These are phyloP conservation scores for Mucor piriformis DNA, from an alignment of 371 early-diverging fungal species.

Conservation along the genomic window DNA sequence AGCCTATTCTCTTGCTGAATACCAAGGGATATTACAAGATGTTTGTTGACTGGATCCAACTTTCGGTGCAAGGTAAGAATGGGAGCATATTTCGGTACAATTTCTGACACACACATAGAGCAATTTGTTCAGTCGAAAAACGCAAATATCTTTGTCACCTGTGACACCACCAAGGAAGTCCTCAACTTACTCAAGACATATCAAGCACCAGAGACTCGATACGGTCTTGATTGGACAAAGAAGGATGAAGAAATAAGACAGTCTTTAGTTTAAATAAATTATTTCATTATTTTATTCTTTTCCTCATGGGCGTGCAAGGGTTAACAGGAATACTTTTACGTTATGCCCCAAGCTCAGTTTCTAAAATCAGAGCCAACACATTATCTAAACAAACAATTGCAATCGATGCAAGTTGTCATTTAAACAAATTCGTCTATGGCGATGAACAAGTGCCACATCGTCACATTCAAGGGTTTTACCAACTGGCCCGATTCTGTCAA, in stretches of 20 bases:
- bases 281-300: neutral
- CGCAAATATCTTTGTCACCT: constrained; percentile 56
- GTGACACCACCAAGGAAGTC: constrained; percentile 63
- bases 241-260: constrained; percentile 14
- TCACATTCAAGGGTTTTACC: constrained; percentile 59
- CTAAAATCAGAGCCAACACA: constrained; percentile 29
- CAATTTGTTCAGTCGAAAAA: constrained; percentile 59
- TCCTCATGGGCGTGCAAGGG: constrained; percentile 58
- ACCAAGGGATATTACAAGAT: constrained; percentile 73
- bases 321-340: constrained; percentile 54
- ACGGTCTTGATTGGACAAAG: constrained; percentile 57
- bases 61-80: constrained; percentile 49
- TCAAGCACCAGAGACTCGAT: constrained; percentile 54
- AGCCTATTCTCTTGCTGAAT: constrained; percentile 80
- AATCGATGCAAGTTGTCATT: constrained; percentile 64
- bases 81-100: neutral
- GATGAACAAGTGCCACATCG: constrained; percentile 49
- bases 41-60: constrained; percentile 65
- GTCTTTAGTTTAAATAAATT: constrained; percentile 13
- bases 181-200: constrained; percentile 64
- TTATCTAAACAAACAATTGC: constrained; percentile 51
- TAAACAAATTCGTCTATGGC: constrained; percentile 59
- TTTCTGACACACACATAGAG: constrained; percentile 37
- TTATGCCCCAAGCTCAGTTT: constrained; percentile 53
- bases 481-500: constrained; percentile 48